Conservation (phyloP, 2,329 filamentous ascomycete genomes). For the Septoria petroselini region DNA sequence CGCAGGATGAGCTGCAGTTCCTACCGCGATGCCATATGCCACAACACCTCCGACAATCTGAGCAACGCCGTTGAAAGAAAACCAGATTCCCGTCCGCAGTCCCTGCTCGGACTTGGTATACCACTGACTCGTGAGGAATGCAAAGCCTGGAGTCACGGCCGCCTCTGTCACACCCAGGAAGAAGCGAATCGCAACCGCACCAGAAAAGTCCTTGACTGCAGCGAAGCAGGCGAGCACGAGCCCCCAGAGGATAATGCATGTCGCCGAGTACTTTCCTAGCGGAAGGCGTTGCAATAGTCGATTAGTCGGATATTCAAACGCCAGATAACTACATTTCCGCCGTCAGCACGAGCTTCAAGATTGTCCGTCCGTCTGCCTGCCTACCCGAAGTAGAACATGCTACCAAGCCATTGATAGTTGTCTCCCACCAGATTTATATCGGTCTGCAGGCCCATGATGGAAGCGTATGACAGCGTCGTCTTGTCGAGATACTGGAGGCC, state of each 20-base stretch:
- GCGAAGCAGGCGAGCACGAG: slow-evolving; percentile 60
- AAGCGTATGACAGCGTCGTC: slow-evolving; percentile 53
- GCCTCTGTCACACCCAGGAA: slow-evolving; percentile 67
- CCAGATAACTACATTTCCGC: slow-evolving; percentile 43
- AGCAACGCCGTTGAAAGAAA: slow-evolving; percentile 63
- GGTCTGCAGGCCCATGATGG: slow-evolving; percentile 49
- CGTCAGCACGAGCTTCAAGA: not conserved
- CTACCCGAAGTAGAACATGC: slow-evolving; percentile 52
- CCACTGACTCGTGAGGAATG: slow-evolving; percentile 67
- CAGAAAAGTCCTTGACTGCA: slow-evolving; percentile 57
- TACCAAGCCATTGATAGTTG: slow-evolving; percentile 52
- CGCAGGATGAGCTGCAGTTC: slow-evolving; percentile 54
- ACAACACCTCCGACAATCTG: slow-evolving; percentile 62
- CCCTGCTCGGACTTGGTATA: slow-evolving; percentile 69
- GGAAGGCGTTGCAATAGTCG: slow-evolving; percentile 62
- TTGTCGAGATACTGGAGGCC: slow-evolving; percentile 63
- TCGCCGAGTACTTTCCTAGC: slow-evolving; percentile 63
- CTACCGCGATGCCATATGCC: slow-evolving; percentile 62
- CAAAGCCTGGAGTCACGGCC: slow-evolving; percentile 66
- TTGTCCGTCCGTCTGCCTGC: not conserved
- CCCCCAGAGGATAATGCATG: slow-evolving; percentile 65
- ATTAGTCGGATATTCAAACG: slow-evolving; percentile 64
- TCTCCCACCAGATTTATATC: slow-evolving; percentile 49
- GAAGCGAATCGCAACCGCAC: slow-evolving; percentile 63
- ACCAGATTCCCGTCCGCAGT: slow-evolving; percentile 63